Evolutionary conservation across 1,284 basidiomycete genomes (phyloP), one percentile per base, ranked within the genome.

Genomic region (Anthracocystis panici-leucophaei): DNA sequence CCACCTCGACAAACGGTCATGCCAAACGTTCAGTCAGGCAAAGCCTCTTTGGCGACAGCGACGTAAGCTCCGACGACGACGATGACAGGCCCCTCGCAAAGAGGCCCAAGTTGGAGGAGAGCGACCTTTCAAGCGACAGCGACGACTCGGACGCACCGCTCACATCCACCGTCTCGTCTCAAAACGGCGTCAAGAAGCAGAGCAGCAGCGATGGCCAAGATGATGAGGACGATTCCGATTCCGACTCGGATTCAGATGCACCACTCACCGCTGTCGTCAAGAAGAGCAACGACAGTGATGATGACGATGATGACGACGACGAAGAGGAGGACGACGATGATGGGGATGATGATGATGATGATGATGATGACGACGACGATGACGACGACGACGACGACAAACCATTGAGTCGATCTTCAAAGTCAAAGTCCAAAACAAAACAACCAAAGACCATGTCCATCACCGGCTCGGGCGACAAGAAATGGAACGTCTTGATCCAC

Each of bases 401-500:
- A 86, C 58, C 86, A 86, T 71, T 61, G 49, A 61, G 54, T 41
- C 35, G 45, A 27, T 41, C 52, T 45, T 64, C 65, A 23, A 72
- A 62, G 49, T 45, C 51, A 2, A 65, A 65, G 57, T 58, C 59
- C 33, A 75, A 72, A 57, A 56, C 57, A 9, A 75, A 72, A 57
- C 58, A 54, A 9, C 66, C 70, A 11, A 77, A 77, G 58, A 44
- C 66, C 56, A 77, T 72, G 74, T 68, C 69, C 55, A 64, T 74
- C 60, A 68, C 73, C 21, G 78, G 80, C 45, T 72, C 69, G 2
- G 79, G 79, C 50, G 79, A 79, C 46, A 78, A 82, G 55, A 90
- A 98, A 86, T 99, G 97, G 97, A 90, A 90, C 59, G 95, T 93
- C 11, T 89, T 99, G 51, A 91, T 94, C 83, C 97, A 99, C 87